Evolutionary conservation across 192 early-diverging fungal genomes (phyloP), one percentile per base, ranked within the genome.

Genomic region (Gaertneriomyces semiglobifer): DNA sequence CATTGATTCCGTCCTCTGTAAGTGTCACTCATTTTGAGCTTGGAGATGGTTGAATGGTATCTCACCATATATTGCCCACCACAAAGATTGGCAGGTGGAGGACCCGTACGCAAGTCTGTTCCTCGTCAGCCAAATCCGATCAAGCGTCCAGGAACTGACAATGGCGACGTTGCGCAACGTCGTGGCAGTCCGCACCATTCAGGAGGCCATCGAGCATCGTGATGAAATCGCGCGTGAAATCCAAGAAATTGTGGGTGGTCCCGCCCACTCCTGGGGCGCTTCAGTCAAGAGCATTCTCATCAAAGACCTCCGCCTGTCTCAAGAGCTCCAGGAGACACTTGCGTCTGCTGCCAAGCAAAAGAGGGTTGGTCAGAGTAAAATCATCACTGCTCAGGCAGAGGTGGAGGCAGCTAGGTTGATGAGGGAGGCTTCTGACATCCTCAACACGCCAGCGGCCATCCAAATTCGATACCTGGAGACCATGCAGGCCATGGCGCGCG

Each of bases 381-480:
- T 95, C 48, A 97, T 97, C 74, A 86, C 90, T 25, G 92, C 94
- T 1, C 66, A 86, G 69, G 93, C 94, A 2, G 81, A 82, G 55
- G 93, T 93, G 12, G 89, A 93, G 62, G 76, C 88, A 45, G 92
- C 94, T 3, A 94, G 91, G 68, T 73, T 96, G 38, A 94, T 95
- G 92, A 84, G 92, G 40, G 88, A 95, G 73, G 92, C 93, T n/a
- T 88, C 94, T 0, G 92, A 95, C 66, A 90, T 95, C 48, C 74
- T 96, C 18, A 93, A 91, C 73, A 88, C 90, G 3, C 89, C 90
- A 10, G 88, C 86, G 50, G 77, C 82, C 7, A 81, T 81, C 79
- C 92, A 96, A 78, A 96, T 96, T 62, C 86, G 93, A 38, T 95
- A 93, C 53, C 75, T 95, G 11, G 92, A 95, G 46, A 96, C 93